Percentiles rank a stretch among this genome's conserved stretches.
These are phyloP conservation scores for Lasiosphaeria miniovina DNA, from an alignment of 495 filamentous ascomycete species.

Conservation along the genomic window DNA sequence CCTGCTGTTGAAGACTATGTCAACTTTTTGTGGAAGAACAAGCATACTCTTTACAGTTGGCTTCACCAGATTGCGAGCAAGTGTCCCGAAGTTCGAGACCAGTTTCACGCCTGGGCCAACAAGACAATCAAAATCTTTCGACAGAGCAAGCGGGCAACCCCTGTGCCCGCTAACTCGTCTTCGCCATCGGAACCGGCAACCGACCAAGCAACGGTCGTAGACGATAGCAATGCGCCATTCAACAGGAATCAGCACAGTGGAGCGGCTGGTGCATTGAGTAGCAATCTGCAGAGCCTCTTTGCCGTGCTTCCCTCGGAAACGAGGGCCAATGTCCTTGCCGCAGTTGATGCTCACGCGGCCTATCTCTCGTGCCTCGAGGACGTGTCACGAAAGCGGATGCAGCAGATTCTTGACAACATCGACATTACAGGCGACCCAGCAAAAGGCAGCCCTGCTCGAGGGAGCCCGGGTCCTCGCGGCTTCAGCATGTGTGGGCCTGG, in stretches of 20 bases:
- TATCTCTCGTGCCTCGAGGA: constrained; percentile 50
- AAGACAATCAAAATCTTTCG: constrained; percentile 31
- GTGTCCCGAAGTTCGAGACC: constrained; percentile 53
- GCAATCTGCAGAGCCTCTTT: constrained; percentile 45
- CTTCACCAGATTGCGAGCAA: constrained; percentile 60
- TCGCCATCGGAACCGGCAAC: background rate
- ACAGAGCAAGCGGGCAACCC: background rate
- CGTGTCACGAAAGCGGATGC: constrained; percentile 48
- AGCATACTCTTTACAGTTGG: constrained; percentile 55
- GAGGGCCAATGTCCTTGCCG: constrained; percentile 30
- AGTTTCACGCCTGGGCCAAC: constrained; percentile 44
- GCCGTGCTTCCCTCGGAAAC: constrained; percentile 37
- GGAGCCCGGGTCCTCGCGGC: constrained; percentile 1
- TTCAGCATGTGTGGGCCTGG: constrained; percentile 53
- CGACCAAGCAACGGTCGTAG: background rate
- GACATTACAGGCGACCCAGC: constrained; percentile 6
- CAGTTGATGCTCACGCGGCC: constrained; percentile 50
- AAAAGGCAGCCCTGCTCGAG: constrained; percentile 18
- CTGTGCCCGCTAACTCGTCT: background rate
- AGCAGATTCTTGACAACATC: constrained; percentile 38
- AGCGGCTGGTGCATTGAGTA: constrained; percentile 45
- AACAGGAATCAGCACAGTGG: constrained; percentile 2
- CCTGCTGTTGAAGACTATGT: constrained; percentile 64
- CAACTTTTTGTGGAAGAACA: constrained; percentile 51
- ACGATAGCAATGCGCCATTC: background rate